Base-by-base conservation (phyloP, 768 basidiomycete species). In the Pleurotus platypus region DNA sequence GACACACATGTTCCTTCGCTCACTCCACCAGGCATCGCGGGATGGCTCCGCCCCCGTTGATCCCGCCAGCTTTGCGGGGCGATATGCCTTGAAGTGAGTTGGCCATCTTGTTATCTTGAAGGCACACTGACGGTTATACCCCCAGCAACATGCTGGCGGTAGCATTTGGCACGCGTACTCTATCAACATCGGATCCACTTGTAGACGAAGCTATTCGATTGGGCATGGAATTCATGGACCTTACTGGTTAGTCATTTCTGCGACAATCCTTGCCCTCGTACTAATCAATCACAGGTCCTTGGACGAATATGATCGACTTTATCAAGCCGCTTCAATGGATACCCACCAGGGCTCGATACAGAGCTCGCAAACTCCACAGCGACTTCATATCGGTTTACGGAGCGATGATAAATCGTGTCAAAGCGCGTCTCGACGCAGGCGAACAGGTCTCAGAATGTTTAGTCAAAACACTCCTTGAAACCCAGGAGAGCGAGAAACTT, bases 401-500 rank as follows among this genome's bases (percentile, higher is more conserved):
- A 7, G 61, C 60, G 11, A 67, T 72, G 65, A 67, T 71, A 15
- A 55, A 49, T 46, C 58, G 57, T 15, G 58, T 71, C 20, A 64
- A 68, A 49, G 59, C 51, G 5, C 65, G 68, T 4, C 63, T 71
- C 60, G 64, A 67, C 7, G 45, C 55, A 0, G 71, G 70, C 18
- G 69, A 71, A 26, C 49, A 65, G 13, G 69, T 72, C 1, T 70
- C 71, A 1, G 66, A 72, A 51, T 73, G 71, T 56, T 61, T 73
- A 4, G 70, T 61, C 12, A 71, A 68, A 60, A 66, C 65, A 1
- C 57, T 73, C 27, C 57, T 73, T 7, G 60, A 66, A 18, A 61
- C 60, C 3, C 63, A 60, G 38, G 64, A 67, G 18, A 49, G 66
- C 45, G 71, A 71, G 47, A 63, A 67, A 49, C 57, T 71, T 13